phyloP scores from a whole-genome alignment of 2,329 filamentous ascomycete genomes.

The Rutstroemia sydowiana region DNA sequence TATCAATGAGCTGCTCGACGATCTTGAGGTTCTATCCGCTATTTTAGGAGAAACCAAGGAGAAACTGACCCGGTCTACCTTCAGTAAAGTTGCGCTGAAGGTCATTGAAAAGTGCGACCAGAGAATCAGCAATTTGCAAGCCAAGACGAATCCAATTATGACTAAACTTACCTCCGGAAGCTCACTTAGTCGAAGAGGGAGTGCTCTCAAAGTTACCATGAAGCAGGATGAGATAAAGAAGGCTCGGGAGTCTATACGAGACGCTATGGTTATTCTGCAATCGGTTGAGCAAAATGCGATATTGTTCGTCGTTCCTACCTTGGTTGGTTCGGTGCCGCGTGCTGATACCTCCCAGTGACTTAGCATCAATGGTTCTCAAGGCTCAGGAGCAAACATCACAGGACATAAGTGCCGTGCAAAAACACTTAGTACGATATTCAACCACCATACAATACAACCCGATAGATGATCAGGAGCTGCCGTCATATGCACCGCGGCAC shows the following conservation, averaged over 20 bases:
- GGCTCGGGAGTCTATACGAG: background rate
- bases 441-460: too few relatives aligned
- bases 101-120: background rate
- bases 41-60: background rate
- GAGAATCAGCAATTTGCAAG: background rate
- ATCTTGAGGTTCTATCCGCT: background rate
- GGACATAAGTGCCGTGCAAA: background rate
- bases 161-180: background rate
- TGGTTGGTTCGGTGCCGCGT: too few relatives aligned
- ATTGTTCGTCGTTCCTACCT: too few relatives aligned
- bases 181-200: background rate
- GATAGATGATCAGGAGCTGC: too few relatives aligned
- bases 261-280: background rate
- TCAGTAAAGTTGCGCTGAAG: background rate
- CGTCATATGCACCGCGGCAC: too few relatives aligned
- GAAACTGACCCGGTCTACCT: background rate
- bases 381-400: background rate
- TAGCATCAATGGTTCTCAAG: background rate
- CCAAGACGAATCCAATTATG: background rate
- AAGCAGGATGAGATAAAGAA: background rate
- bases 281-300: background rate
- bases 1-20: background rate
- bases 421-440: background rate
- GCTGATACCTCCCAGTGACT: background rate
- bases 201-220: background rate